A percentile compares a stretch with the other conserved stretches of the same genome.
Evolutionary conservation across 2,329 filamentous ascomycete genomes (phyloP).

Genomic region (Cadophora sp.): DNA sequence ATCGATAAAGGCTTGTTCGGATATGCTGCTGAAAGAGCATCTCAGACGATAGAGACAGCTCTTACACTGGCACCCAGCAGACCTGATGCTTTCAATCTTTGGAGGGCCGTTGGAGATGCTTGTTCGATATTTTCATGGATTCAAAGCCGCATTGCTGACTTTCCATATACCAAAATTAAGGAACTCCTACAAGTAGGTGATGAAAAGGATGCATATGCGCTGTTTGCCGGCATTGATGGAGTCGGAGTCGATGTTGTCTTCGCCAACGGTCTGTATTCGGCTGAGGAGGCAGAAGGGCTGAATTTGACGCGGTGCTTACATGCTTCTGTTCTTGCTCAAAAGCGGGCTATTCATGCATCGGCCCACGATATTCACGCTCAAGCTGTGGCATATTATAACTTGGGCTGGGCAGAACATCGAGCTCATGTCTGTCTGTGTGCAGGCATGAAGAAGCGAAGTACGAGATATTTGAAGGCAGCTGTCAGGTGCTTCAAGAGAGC

Average conservation of each 20-base stretch:
- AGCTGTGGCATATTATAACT: conserved; percentile 95
- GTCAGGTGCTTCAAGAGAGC: conserved; percentile 93
- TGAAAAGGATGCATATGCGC: conserved; percentile 60
- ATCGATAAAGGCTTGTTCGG: conserved; percentile 87
- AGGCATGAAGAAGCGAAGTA: conserved; percentile 59
- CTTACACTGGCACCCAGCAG: conserved; percentile 64
- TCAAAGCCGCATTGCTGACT: conserved; percentile 67
- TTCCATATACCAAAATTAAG: conserved; percentile 66
- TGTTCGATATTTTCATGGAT: conserved; percentile 84
- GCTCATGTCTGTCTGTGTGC: conserved; percentile 72
- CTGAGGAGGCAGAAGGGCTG: conserved; percentile 42
- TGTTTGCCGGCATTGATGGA: conserved; percentile 74
- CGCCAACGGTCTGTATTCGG: conserved; percentile 43
- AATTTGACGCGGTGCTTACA: conserved; percentile 68
- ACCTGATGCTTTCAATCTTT: conserved; percentile 85
- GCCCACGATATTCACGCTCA: conserved; percentile 82
- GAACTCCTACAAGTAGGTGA: conserved; percentile 62
- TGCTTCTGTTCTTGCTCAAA: conserved; percentile 83
- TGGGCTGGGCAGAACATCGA: conserved; percentile 91
- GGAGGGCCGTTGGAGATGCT: conserved; percentile 91
- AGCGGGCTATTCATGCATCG: conserved; percentile 79
- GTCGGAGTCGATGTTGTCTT: conserved; percentile 52
- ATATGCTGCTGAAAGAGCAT: conserved; percentile 75
- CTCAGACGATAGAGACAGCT: conserved; percentile 73
- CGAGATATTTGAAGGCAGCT: conserved; percentile 78